Conservation (phyloP, 2,329 filamentous ascomycete genomes). For the Volutella citrinella region DNA sequence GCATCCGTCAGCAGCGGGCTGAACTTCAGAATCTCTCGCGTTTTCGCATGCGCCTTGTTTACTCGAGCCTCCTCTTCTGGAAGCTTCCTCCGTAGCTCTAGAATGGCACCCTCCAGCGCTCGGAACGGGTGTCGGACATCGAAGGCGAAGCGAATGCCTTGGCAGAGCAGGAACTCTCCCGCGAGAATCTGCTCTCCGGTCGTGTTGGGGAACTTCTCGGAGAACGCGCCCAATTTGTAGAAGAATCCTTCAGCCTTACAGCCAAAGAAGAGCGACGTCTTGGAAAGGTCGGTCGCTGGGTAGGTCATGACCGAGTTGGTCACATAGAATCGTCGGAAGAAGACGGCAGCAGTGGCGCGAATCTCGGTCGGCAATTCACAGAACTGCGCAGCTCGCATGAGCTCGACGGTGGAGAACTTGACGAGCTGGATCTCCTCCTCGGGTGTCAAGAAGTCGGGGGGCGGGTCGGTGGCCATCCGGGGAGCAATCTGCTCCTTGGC, state of each 20-base stretch:
- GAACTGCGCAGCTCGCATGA: constrained; percentile 54
- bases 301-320: constrained; percentile 97
- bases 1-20: constrained; percentile 85
- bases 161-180: constrained; percentile 88
- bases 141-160: constrained; percentile 89
- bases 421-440: constrained; percentile 82
- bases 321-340: constrained; percentile 91
- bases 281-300: constrained; percentile 82
- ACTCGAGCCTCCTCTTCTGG: constrained; percentile 56
- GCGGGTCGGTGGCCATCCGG: constrained; percentile 50
- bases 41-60: constrained; percentile 65
- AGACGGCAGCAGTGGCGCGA: constrained; percentile 73
- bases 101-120: constrained; percentile 78
- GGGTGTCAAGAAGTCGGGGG: constrained; percentile 76
- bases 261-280: constrained; percentile 88
- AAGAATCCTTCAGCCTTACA: constrained; percentile 90
- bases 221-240: constrained; percentile 62
- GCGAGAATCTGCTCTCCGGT: constrained; percentile 81
- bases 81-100: constrained; percentile 72
- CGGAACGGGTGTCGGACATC: constrained; percentile 90
- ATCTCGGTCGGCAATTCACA: constrained; percentile 50
- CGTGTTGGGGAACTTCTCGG: constrained; percentile 65
- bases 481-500: constrained; percentile 62
- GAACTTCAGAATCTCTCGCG: constrained; percentile 71
- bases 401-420: constrained; percentile 67